Base-by-base conservation (phyloP, 2,329 filamentous ascomycete species). In the Alternaria sp. region DNA sequence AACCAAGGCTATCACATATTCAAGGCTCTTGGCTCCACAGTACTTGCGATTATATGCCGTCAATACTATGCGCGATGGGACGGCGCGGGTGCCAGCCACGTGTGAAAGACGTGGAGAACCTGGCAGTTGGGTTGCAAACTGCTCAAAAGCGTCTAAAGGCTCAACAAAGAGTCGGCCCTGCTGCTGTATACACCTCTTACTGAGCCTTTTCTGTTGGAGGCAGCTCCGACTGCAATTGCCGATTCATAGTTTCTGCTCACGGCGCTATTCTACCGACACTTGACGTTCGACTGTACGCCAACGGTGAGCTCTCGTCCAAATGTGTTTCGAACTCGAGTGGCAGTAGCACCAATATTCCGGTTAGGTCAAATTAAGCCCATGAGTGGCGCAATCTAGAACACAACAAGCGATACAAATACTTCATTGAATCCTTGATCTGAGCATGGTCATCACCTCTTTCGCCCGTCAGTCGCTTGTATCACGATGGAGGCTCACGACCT, bases 401-500 rank as follows among this genome's bases (percentile, higher is more conserved):
- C 21, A 17, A 14, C 21, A 48, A 1, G 17, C 13, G 37, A 36
- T 37, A 34, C 26, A 56, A 31, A 17, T n/a, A 24, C 49, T 31
- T 13, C 7, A 17, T 37, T 33, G 21, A 17, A 1, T 24, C 29
- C 44, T 41, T 23, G 13, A 13, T 23, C n/a, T 41, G 36, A 51
- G 11, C 31, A 41, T 28, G 17, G 42, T 2, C 37, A 17, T 51
- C 3, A 17, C 17, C 13, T n/a, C 14, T 41, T 28, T 42, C 49
- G 9, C 17, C 36, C 29, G 28, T 1, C 21, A 37, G 28, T 21
- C 9, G 24, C 23, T 21, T 10, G 2, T 17, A 34, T 8, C 31
- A 36, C 13, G 14, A 66, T 65, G 63, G 44, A 61, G 28, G 45
- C 42, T 23, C 54, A 57, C 46, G 55, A 62, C 31, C 41, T 51